Conservation (phyloP, 768 basidiomycete genomes). For the Polyporus arcularius region DNA sequence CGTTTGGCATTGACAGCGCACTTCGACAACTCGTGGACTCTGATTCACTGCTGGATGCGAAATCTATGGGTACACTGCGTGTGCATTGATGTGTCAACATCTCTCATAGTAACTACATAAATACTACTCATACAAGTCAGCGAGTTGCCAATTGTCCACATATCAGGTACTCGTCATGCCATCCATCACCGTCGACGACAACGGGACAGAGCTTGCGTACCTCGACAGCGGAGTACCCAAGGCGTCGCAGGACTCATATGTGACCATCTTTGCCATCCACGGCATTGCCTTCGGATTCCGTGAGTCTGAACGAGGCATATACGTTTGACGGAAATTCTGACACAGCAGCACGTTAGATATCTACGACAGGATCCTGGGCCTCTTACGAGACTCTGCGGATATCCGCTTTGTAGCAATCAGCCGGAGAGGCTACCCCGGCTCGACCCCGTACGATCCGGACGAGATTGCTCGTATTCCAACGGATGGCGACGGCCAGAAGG, state of each 20-base stretch:
- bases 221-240: slow-evolving; percentile 1
- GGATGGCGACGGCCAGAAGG: slow-evolving; percentile 23
- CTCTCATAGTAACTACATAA: too few species aligned
- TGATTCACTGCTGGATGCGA: too few species aligned
- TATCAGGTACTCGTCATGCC: background rate
- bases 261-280: slow-evolving; percentile 10
- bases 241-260: background rate
- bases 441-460: slow-evolving; percentile 20
- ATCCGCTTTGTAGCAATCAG: slow-evolving; percentile 27
- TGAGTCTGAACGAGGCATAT: background rate
- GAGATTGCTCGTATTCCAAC: slow-evolving; percentile 9
- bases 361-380: background rate
- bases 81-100: too few species aligned
- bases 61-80: too few species aligned
- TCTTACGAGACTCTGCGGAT: slow-evolving; percentile 7
- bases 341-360: background rate
- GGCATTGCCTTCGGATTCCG: background rate
- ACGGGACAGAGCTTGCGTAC: background rate
- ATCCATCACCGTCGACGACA: background rate
- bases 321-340: background rate
- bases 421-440: slow-evolving; percentile 28
- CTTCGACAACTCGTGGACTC: too few species aligned
- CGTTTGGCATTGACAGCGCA: too few species aligned
- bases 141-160: too few species aligned
- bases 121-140: too few species aligned